Evolutionary conservation across 495 filamentous ascomycete species (phyloP), one percentile per base, ranked within the genome.

Genomic region (Rostrohypoxylon terebratum): DNA sequence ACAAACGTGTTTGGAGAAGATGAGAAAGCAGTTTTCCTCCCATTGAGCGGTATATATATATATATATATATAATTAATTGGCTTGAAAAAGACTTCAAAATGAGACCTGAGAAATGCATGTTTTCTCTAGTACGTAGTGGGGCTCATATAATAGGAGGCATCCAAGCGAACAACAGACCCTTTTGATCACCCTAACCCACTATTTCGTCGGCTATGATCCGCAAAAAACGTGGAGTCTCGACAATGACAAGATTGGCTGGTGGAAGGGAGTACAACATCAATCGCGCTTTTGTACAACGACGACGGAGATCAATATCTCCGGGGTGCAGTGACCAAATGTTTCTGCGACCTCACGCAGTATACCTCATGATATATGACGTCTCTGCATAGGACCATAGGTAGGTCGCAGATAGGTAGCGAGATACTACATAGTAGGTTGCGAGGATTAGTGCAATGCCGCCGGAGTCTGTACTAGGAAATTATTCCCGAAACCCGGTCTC

Each of bases 401-500:
- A n/a, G n/a, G n/a, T n/a, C n/a, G n/a, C n/a, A n/a, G n/a, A n/a
- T n/a, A n/a, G n/a, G n/a, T n/a, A n/a, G n/a, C n/a, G n/a, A n/a
- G n/a, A n/a, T n/a, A n/a, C n/a, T 14, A 42, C 34, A 0, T 38
- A 9, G n/a, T 14, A 10, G 6, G 47, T 3, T 18, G 13, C 21
- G 18, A 25, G 10, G 47, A 21, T 3, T 28, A 4, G 47, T 14
- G 20, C 47, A 50, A 50, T 50, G 47, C 47, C 47, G 47, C 11
- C 47, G 47, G 47, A 11, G 23, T 50, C 18, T 50, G 14, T 23
- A 13, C 45, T 50, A 25, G 23, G 13, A 28, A 25, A 57, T 53
- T 53, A 31, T 25, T 53, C 20, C 53, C 53, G 53, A 57, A 57
- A 36, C 33, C 53, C 53, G 53, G 53, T 11, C 33, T 33, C n/a